Evolutionary conservation across 2,329 filamentous ascomycete species (phyloP), one percentile per base, ranked within the genome.

Genomic region (Amesomyces nigricolor): DNA sequence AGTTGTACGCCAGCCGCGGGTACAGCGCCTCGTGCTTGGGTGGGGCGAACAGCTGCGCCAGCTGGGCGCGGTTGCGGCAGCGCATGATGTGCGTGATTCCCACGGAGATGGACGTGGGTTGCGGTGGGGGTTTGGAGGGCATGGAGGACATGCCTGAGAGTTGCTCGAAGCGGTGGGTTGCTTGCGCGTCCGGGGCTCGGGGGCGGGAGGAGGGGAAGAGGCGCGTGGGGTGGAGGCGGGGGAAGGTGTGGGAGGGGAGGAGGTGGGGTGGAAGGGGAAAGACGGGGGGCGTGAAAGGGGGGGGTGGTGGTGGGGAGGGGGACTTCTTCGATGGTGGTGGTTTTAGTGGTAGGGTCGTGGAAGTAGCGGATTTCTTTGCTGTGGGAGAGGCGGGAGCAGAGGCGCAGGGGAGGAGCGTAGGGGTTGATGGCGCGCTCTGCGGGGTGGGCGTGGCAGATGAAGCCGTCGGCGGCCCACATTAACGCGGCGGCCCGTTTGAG

Each of bases 1-100:
- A 64, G 44, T 63, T 63, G 57, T 67, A 67, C 51, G 68, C 68
- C 16, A 51, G 37, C 2, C 60, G 53, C 2, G 11, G 1, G 22
- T 35, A 47, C 19, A n/a, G 26, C 1, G 2, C 1, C 9, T 1
- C 4, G 6, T 2, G 2, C 7, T 16, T 8, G 16, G 8, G 10
- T 2, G 46, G 30, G 10, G 5, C 29, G n/a, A 38, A 13, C 17
- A 53, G 39, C 2, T 16, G 1, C 13, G 47, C 55, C 5, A 50
- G 30, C 47, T 48, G 16, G 13, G 19, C 35, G 66, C 47, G 17
- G 69, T 14, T 49, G 2, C 58, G 22, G 57, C 49, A 11, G 50
- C 19, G 16, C 40, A 59, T 30, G 30, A 56, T 54, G 32, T 54
- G 51, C 16, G n/a, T 26, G 2, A 58, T 45, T 35, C 58, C 58